Conservation (phyloP, 2,329 filamentous ascomycete genomes). For the Dryadomyces quercus-mongolicae region DNA sequence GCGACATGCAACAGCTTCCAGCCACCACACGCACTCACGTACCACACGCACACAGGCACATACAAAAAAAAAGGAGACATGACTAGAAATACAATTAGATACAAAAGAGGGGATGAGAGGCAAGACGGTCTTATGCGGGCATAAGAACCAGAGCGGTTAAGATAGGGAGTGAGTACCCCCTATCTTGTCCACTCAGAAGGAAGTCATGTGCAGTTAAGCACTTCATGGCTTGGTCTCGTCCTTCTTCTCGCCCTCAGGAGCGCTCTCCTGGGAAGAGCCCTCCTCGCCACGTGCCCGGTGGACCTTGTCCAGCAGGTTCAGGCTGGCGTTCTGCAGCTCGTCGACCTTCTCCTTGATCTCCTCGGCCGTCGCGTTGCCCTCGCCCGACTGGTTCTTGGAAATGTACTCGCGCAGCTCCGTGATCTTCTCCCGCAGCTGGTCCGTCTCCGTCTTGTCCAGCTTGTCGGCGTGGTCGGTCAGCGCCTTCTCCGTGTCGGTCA, state of each 20-base stretch:
- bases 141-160: neutral
- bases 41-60: slow-evolving; percentile 5
- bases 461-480: slow-evolving; percentile 93
- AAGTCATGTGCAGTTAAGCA: neutral
- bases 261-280: slow-evolving; percentile 35
- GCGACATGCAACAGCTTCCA: no score
- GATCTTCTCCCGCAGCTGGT: slow-evolving; percentile 92
- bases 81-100: slow-evolving; percentile 29
- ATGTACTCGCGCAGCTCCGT: slow-evolving; percentile 74
- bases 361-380: slow-evolving; percentile 72
- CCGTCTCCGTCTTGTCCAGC: slow-evolving; percentile 92
- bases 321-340: slow-evolving; percentile 86
- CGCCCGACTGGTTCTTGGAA: slow-evolving; percentile 86
- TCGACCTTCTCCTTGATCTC: slow-evolving; percentile 99
- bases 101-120: slow-evolving; percentile 18
- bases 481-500: slow-evolving; percentile 97
- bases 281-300: slow-evolving; percentile 81
- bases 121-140: neutral
- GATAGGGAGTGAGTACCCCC: no score
- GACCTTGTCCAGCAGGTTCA: slow-evolving; percentile 99
- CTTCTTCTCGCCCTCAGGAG: slow-evolving; percentile 65
- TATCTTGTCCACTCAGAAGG: no score
- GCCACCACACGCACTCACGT: neutral
- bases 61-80: neutral
- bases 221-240: slow-evolving; percentile 52